Base-by-base conservation (phyloP, 441 rosid genomes). In the Adansonia rubrostipa region DNA sequence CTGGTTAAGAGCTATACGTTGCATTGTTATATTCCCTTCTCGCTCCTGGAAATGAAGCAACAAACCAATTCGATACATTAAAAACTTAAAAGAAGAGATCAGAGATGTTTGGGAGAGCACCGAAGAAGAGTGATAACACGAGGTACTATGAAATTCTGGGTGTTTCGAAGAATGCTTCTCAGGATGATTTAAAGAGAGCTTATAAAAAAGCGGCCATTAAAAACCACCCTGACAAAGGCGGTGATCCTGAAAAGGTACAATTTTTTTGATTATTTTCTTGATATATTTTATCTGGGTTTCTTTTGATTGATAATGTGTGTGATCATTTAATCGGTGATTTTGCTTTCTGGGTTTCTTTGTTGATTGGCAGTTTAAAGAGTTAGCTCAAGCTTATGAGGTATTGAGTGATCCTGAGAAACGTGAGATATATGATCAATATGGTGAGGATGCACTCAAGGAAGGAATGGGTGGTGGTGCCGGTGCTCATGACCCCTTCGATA, bases 311-410 rank as follows among this genome's bases (percentile, higher is more conserved):
- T 65, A 48, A 20, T 5, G 58, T 22, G 56, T 77, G 48, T 51
- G 6, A 19, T n/a, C 36, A 44, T 13, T 33, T 73, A 54, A 54
- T 24, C 62, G 22, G 40, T 62, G 14, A 4, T 79, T 54, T 9
- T 71, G 19, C 57, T 50, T n/a, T 33, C 22, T 5, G 8, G 14
- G 6, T 36, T 80, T 9, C 0, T 48, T 85, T 8, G 6, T 44
- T 66, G 40, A 10, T 20, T 20, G 20, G 75, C 89, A 93, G 97
- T 93, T 95, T 67, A 95, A 95, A 62, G 99, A 93, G 87, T 72
- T 95, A 79, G 96, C 97, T 17, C 97, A 95, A 83, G 99, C 98
- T 14, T 95, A 95, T 82, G 99, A 92, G 82, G 98, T 92, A 63
- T 78, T 92, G 42, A 95, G 91, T 73, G 97, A 95, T 80, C 96